Conservation (phyloP, 306 rosid species). For the Boehmeria nivea region DNA sequence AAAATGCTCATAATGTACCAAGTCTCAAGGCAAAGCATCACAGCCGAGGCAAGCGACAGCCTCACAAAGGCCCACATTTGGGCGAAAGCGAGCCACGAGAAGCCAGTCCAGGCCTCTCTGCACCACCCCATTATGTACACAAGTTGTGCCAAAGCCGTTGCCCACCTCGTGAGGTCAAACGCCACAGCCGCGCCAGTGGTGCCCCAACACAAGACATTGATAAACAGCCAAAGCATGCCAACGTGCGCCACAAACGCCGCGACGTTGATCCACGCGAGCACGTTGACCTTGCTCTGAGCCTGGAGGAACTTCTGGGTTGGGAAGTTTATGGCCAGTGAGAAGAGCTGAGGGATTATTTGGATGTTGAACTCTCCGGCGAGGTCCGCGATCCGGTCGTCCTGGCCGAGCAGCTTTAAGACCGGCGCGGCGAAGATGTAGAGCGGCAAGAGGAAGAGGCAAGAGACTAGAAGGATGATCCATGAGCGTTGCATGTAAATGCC, state of each 20-base stretch:
- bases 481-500: conserved; percentile 67
- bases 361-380: conserved; percentile 48
- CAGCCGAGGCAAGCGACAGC: conserved; percentile 75
- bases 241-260: conserved; percentile 40
- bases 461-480: conserved; percentile 50
- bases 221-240: conserved; percentile 48
- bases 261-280: conserved; percentile 50
- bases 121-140: conserved; percentile 70
- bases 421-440: conserved; percentile 53
- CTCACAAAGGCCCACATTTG: conserved; percentile 68
- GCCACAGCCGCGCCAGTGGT: conserved; percentile 48
- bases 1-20: conserved; percentile 36
- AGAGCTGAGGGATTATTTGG: conserved; percentile 58
- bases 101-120: conserved; percentile 61
- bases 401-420: conserved; percentile 51
- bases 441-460: conserved; percentile 44
- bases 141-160: no score
- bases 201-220: conserved; percentile 36
- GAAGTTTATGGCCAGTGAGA: conserved; percentile 62
- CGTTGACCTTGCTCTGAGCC: conserved; percentile 46
- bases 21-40: conserved; percentile 74
- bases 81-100: conserved; percentile 60
- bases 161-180: conserved; percentile 60
- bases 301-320: conserved; percentile 62
- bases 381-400: conserved; percentile 42